Evolutionary conservation across 164 flowering plant genomes (phyloP).

Genomic region (Pachysandra terminalis): DNA sequence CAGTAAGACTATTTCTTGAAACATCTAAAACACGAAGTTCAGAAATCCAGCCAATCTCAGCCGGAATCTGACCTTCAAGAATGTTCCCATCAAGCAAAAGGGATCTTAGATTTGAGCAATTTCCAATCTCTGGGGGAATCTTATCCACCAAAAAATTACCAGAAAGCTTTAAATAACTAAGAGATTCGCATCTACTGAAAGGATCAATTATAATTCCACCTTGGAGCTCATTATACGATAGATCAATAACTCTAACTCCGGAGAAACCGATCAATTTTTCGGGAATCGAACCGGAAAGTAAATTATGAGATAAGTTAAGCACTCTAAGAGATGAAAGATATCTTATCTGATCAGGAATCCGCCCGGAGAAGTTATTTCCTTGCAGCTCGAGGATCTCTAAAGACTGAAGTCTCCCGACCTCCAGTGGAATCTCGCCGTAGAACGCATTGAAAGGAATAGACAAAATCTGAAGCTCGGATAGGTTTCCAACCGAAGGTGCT

Average conservation of each 20-base stretch:
- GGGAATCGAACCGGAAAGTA: slow-evolving; percentile 51
- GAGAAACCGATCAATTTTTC: slow-evolving; percentile 35
- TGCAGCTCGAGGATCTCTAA: slow-evolving; percentile 51
- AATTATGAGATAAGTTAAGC: slow-evolving; percentile 55
- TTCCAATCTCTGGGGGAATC: slow-evolving; percentile 58
- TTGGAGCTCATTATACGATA: slow-evolving; percentile 48
- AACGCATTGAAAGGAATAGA: slow-evolving; percentile 40
- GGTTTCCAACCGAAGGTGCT: slow-evolving; percentile 30
- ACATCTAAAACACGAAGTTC: slow-evolving; percentile 64
- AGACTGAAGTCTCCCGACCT: slow-evolving; percentile 31
- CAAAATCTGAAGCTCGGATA: slow-evolving; percentile 39
- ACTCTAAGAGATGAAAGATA: slow-evolving; percentile 30
- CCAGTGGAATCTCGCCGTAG: slow-evolving; percentile 53
- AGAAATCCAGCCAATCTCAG: slow-evolving; percentile 43
- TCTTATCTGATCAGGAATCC: slow-evolving; percentile 45
- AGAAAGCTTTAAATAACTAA: slow-evolving; percentile 48
- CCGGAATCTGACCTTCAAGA: slow-evolving; percentile 56
- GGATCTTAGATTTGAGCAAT: slow-evolving; percentile 44
- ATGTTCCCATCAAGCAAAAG: slow-evolving; percentile 55
- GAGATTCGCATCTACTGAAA: slow-evolving; percentile 28
- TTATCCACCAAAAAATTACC: slow-evolving; percentile 36
- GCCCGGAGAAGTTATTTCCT: slow-evolving; percentile 60
- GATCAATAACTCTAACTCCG: slow-evolving; percentile 35
- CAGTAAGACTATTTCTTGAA: slow-evolving; percentile 64
- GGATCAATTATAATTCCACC: slow-evolving; percentile 34